Percentiles rank a stretch among this genome's conserved stretches.
Evolutionary conservation across 202 grass and related monocot genomes (phyloP).

Genomic region (Panicum virgatum): DNA sequence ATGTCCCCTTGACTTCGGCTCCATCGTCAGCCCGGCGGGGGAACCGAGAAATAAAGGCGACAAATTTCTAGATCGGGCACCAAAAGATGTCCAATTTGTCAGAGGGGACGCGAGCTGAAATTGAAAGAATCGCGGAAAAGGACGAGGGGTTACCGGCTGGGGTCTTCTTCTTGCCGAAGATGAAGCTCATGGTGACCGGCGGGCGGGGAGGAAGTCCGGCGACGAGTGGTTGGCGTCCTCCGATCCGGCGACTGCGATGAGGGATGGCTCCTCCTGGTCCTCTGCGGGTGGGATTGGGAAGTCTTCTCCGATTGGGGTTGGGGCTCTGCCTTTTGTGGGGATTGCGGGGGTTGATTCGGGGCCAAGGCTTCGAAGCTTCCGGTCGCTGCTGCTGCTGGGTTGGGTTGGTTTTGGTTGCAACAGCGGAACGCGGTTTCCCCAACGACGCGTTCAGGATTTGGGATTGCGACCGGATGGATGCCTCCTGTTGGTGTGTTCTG

Average conservation of each 20-base stretch:
- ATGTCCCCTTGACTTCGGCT: not conserved
- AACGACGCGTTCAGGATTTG: too few species aligned
- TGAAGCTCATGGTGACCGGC: constrained; percentile 65
- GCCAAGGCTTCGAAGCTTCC: constrained; percentile 4
- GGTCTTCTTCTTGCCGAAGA: constrained; percentile 86
- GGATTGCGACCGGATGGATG: too few species aligned
- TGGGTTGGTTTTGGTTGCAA: not conserved
- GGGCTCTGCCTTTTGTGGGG: too few species aligned
- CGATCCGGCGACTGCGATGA: not conserved
- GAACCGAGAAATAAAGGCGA: not conserved
- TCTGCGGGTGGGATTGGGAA: not conserved
- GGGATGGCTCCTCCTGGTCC: too few species aligned
- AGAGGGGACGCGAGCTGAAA: not conserved
- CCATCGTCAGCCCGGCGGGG: not conserved
- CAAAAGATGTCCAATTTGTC: not conserved
- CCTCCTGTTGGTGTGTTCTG: too few species aligned
- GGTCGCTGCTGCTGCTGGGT: too few species aligned
- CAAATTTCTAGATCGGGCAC: not conserved
- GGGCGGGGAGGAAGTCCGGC: not conserved
- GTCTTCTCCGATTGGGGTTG: not conserved
- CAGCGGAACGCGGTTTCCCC: not conserved
- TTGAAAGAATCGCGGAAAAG: not conserved
- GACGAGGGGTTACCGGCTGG: constrained; percentile 46
- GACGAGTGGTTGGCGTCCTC: not conserved
- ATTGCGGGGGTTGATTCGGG: too few species aligned